Percentiles rank a stretch among this genome's conserved stretches.
Conservation (phyloP, 1,284 basidiomycete genomes). For the Farysia itapuensis region DNA sequence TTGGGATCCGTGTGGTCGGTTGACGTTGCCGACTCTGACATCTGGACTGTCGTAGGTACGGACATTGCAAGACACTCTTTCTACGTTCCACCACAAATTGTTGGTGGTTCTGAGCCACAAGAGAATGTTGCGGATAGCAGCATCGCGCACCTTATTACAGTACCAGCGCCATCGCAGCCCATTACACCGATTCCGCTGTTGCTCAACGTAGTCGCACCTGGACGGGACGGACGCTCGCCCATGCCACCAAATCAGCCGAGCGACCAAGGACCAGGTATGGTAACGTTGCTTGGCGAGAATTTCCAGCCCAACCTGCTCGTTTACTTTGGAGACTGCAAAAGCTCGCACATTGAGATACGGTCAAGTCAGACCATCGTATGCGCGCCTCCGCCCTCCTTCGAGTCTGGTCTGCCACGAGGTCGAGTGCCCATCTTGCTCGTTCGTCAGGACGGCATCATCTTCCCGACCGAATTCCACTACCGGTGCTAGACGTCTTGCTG, state of each 20-base stretch:
- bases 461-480: conserved; percentile 68
- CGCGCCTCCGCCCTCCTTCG: conserved; percentile 47
- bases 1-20: conserved; percentile 41
- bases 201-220: conserved; percentile 75
- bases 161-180: conserved; percentile 61
- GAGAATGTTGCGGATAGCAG: conserved; percentile 16
- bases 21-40: conserved; percentile 66
- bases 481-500: too few species aligned
- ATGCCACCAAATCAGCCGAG: conserved; percentile 11
- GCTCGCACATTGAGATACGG: conserved; percentile 80
- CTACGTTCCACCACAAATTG: conserved; percentile 56
- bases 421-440: conserved; percentile 77
- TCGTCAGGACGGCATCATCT: conserved; percentile 83
- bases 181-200: conserved; percentile 49
- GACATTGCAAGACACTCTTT: conserved; percentile 61
- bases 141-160: conserved; percentile 43
- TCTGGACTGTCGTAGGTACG: conserved; percentile 90
- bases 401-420: conserved; percentile 34
- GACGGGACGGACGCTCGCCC: conserved; percentile 66
- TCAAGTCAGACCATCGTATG: conserved; percentile 74
- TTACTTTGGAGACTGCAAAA: conserved; percentile 85
- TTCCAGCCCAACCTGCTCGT: conserved; percentile 79
- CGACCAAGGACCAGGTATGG: conserved; percentile 66
- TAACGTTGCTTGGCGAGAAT: conserved; percentile 86
- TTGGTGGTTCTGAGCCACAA: conserved; percentile 28